phyloP scores from a whole-genome alignment of 176 grass and related monocot species.

The Elaeis guineensis region DNA sequence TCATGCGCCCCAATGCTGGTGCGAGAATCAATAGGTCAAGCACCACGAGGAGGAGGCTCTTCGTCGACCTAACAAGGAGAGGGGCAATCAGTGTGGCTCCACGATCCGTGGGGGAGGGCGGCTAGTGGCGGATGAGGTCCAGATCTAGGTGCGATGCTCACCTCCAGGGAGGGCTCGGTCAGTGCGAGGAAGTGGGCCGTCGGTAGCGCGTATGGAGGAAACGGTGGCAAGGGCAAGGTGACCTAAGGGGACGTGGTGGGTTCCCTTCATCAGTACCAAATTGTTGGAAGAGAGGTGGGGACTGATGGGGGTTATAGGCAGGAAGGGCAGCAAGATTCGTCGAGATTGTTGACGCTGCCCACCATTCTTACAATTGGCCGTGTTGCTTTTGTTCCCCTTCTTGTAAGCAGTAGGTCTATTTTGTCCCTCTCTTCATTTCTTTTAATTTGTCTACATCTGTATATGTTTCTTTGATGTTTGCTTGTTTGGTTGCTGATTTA shows the following conservation, averaged over 20 bases:
- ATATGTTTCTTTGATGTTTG: too few species aligned
- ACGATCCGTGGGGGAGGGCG: too few species aligned
- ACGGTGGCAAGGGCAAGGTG: background rate
- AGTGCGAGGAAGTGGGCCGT: constrained; percentile 5
- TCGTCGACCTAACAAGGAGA: too few species aligned
- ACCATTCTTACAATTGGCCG: constrained; percentile 86
- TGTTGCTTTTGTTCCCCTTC: constrained; percentile 77
- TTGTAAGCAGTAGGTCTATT: constrained; percentile 62
- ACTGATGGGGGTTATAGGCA: constrained; percentile 34
- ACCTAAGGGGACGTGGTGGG: constrained; percentile 30
- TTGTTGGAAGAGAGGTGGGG: constrained; percentile 7
- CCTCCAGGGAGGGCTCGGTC: background rate
- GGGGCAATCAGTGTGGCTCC: too few species aligned
- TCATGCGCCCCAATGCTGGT: too few species aligned
- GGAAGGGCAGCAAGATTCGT: constrained; percentile 9
- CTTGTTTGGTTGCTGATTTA: too few species aligned
- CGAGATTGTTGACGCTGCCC: constrained; percentile 71
- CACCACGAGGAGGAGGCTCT: too few species aligned
- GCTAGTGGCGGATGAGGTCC: constrained; percentile 10
- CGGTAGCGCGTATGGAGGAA: constrained; percentile 30
- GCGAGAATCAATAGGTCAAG: too few species aligned
- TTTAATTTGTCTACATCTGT: too few species aligned
- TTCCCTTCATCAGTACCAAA: constrained; percentile 26
- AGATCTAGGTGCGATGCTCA: background rate
- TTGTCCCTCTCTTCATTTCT: too few species aligned